These are phyloP conservation scores for Fusarium staphyleae DNA, from an alignment of 2,329 filamentous ascomycete species.

Conservation along the genomic window DNA sequence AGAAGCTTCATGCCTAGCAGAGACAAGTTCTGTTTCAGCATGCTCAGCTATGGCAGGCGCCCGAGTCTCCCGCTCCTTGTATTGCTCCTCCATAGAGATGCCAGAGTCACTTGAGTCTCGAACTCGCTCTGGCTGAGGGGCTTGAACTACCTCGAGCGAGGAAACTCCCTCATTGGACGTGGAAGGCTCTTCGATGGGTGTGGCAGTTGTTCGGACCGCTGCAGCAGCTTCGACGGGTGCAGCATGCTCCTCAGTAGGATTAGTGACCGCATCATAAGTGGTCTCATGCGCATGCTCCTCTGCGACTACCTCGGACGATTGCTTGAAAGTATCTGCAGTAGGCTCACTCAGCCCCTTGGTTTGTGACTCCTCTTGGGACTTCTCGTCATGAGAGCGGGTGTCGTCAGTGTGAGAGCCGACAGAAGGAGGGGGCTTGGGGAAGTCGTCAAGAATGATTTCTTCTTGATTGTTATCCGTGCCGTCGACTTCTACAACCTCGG, in stretches of 20 bases:
- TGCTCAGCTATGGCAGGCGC: constrained; percentile 6
- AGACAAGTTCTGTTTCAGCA: constrained; percentile 1
- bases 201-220: no score
- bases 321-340: neutral
- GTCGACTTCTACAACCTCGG: neutral
- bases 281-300: constrained; percentile 3
- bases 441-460: constrained; percentile 15
- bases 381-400: neutral
- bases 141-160: neutral
- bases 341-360: neutral
- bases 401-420: constrained; percentile 14
- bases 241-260: neutral
- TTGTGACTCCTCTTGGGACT: constrained; percentile 4
- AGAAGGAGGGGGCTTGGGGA: constrained; percentile 33
- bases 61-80: constrained; percentile 22
- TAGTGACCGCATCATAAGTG: neutral
- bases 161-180: neutral
- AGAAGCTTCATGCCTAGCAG: neutral
- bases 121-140: constrained; percentile 2
- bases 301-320: neutral
- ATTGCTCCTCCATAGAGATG: constrained; percentile 30
- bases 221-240: neutral
- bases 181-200: neutral
- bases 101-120: constrained; percentile 34
- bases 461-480: constrained; percentile 8